Evolutionary conservation across 1,284 basidiomycete species (phyloP).

Genomic region (Pseudozyma pruni): DNA sequence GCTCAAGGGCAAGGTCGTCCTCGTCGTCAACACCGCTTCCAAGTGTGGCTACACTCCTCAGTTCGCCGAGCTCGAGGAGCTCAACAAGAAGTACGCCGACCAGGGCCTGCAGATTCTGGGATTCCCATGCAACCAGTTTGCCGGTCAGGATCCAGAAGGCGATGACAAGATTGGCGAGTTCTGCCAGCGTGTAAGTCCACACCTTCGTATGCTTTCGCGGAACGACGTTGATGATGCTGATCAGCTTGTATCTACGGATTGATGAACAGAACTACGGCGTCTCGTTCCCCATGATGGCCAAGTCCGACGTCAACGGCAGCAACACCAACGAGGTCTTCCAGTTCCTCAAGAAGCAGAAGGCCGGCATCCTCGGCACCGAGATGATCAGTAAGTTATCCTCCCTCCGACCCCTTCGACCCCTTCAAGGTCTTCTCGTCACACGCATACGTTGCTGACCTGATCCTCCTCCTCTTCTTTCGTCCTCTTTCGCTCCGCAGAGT

Average conservation of each 20-base stretch:
- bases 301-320: conserved; percentile 84
- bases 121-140: conserved; percentile 90
- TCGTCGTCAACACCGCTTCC: conserved; percentile 73
- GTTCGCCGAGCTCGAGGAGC: conserved; percentile 83
- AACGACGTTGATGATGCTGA: not conserved
- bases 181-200: conserved; percentile 57
- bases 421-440: too few species aligned
- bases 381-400: conserved; percentile 73
- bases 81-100: conserved; percentile 86
- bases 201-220: too few species aligned
- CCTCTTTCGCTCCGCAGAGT: conserved; percentile 69
- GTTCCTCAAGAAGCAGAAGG: conserved; percentile 83
- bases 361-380: conserved; percentile 78
- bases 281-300: conserved; percentile 67
- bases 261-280: conserved; percentile 66
- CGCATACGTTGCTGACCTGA: not conserved
- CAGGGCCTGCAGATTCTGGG: conserved; percentile 81
- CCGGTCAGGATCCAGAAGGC: conserved; percentile 62
- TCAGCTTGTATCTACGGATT: not conserved
- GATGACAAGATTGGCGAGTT: conserved; percentile 62
- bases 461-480: not conserved
- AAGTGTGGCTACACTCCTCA: conserved; percentile 78
- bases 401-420: not conserved
- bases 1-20: conserved; percentile 71
- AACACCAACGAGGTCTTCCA: conserved; percentile 81